Evolutionary conservation across 345 rosid species (phyloP), one percentile per base, ranked within the genome.

Genomic region (Citrus australasica): DNA sequence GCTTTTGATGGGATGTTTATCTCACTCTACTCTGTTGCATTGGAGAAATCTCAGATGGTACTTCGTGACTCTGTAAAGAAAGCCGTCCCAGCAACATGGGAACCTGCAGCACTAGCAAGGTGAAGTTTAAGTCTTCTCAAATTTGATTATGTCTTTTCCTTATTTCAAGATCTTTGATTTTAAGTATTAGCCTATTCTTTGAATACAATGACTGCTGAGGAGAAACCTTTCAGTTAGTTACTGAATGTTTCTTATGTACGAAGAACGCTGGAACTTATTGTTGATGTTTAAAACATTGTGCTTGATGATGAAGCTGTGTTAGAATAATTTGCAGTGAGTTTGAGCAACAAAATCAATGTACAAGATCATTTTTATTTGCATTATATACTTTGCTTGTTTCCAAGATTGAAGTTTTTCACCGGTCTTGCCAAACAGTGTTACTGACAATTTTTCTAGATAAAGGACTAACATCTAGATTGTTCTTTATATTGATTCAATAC

Each of bases 21-120:
- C 82, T 88, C 95, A 24, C 85, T 93, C 17, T 95, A 95, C 80
- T 89, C 93, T 16, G 88, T 92, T 83, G 98, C 94, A 32, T 81
- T 95, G 80, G 98, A 91, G 78, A 95, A 95, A 79, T 92, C 98
- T 77, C 98, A 92, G 30, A 75, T 95, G 77, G 84, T 82, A 61
- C 92, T 93, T 62, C 84, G 91, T 69, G 93, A 95, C 62, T 92
- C 82, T 85, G 95, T 95, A 59, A 93, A 91, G 84, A 88, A 85
- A 81, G 93, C 97, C 22, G 98, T 92, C 32, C 98, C 98, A 64
- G 76, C 95, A 6, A 69, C 92, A 40, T 95, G 98, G 98, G 98
- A 95, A 73, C 97, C 98, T 80, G 91, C 95, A 80, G 93, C 97
- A 46, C 83, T 95, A 61, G 95, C 98, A 68, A 93, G 94, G 98